These are phyloP conservation scores for Tylopilus sp. DNA, from an alignment of 768 basidiomycete species.

Conservation along the genomic window DNA sequence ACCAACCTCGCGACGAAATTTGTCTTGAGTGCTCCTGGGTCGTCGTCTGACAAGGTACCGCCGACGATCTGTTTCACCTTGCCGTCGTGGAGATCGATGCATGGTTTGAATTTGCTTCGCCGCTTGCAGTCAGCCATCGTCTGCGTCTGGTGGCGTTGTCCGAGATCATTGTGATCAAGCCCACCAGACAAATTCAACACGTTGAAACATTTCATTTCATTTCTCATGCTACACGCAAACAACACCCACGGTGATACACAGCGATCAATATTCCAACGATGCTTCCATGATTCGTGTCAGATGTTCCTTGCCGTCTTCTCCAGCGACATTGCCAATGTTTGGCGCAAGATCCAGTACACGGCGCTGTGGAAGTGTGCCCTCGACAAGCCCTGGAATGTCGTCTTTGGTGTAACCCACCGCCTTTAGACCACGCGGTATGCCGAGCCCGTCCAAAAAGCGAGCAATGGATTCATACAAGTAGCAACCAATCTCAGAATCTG, in stretches of 20 bases:
- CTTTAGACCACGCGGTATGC: slow-evolving; percentile 82
- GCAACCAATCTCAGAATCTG: slow-evolving; percentile 75
- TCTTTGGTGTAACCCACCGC: slow-evolving; percentile 69
- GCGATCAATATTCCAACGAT: slow-evolving; percentile 66
- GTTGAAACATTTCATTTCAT: not conserved
- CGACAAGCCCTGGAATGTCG: slow-evolving; percentile 74
- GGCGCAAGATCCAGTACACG: slow-evolving; percentile 93
- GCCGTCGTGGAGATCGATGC: slow-evolving; percentile 95
- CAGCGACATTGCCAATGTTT: slow-evolving; percentile 78
- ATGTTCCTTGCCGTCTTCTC: slow-evolving; percentile 81
- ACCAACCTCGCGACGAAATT: slow-evolving; percentile 86
- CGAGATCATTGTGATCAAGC: not conserved
- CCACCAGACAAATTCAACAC: not conserved
- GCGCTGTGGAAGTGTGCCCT: slow-evolving; percentile 90
- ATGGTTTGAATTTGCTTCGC: slow-evolving; percentile 73
- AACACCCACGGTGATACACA: slow-evolving; percentile 6
- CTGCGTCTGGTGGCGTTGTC: not conserved
- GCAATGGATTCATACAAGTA: slow-evolving; percentile 85
- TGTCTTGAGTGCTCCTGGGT: slow-evolving; percentile 63
- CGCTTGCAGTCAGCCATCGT: slow-evolving; percentile 23
- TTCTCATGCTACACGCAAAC: slow-evolving; percentile 9
- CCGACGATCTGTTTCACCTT: slow-evolving; percentile 98
- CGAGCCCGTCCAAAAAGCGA: slow-evolving; percentile 79
- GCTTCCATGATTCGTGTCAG: slow-evolving; percentile 76
- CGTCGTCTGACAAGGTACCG: slow-evolving; percentile 75